phyloP scores from a whole-genome alignment of 305 asterid species.

The Fraxinus xanthoxyloides region DNA sequence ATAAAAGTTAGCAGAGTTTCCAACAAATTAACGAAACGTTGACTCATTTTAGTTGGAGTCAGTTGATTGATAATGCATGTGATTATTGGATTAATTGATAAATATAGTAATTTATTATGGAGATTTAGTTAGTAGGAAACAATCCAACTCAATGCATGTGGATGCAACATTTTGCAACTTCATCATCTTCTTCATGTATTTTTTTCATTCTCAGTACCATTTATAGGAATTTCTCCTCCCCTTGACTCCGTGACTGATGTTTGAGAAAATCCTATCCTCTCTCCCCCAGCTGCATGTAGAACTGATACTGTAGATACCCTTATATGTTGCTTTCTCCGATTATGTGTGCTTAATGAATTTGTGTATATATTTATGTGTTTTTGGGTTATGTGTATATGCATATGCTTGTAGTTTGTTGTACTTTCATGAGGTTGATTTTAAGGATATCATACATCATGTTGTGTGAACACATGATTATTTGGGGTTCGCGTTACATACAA shows the following conservation, averaged over 20 bases:
- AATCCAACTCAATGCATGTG: background rate
- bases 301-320: slow-evolving; percentile 1
- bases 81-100: slow-evolving; percentile 7
- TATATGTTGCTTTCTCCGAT: background rate
- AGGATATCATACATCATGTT: slow-evolving; percentile 15
- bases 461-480: slow-evolving; percentile 3
- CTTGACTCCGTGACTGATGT: background rate
- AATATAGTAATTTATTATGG: background rate
- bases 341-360: background rate
- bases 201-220: background rate
- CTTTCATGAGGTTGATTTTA: background rate
- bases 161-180: background rate
- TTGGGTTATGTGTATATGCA: background rate
- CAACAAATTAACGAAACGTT: background rate
- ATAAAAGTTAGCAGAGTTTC: background rate
- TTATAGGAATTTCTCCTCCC: background rate
- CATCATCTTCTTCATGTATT: background rate
- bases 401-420: background rate
- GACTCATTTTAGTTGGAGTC: slow-evolving; percentile 11
- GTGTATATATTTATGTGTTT: background rate
- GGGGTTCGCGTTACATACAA: background rate
- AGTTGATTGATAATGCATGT: slow-evolving; percentile 1
- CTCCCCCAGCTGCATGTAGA: background rate
- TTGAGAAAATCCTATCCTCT: slow-evolving; percentile 1
- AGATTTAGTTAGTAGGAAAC: background rate